Conservation (phyloP, 2,329 filamentous ascomycete species). For the Lachnellula suecica region DNA sequence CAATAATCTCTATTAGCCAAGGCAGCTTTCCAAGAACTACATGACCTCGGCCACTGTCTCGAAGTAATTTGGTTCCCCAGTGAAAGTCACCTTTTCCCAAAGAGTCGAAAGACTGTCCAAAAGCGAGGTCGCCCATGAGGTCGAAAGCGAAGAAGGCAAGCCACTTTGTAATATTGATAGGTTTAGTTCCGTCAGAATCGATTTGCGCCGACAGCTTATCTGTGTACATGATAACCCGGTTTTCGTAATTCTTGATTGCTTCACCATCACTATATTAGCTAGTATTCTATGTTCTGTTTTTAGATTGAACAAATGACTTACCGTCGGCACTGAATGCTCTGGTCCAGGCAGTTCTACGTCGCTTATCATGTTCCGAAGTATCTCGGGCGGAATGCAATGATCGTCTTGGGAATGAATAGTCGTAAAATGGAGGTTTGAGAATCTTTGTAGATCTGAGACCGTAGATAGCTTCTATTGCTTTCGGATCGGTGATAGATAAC, state of each 20-base stretch:
- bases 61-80: not conserved
- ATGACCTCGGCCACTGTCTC: not conserved
- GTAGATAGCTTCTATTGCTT: slow-evolving; percentile 5
- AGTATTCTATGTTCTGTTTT: not conserved
- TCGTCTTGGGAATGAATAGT: not conserved
- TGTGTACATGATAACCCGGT: not conserved
- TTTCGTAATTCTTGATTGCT: slow-evolving; percentile 3
- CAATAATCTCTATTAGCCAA: not conserved
- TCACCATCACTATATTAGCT: no score
- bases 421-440: slow-evolving; percentile 9
- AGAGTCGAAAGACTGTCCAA: slow-evolving; percentile 4
- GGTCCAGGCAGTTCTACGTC: not conserved
- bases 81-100: not conserved
- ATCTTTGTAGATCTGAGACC: not conserved
- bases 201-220: not conserved
- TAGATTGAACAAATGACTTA: not conserved
- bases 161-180: not conserved
- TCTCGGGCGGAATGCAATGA: not conserved
- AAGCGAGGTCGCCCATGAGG: slow-evolving; percentile 10
- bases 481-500: slow-evolving; percentile 9
- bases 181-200: not conserved
- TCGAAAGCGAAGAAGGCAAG: slow-evolving; percentile 8
- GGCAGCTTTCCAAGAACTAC: not conserved
- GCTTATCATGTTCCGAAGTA: not conserved
- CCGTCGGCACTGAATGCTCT: not conserved